Base-by-base conservation (phyloP, 2,329 filamentous ascomycete genomes). In the Pyricularia grisea region DNA sequence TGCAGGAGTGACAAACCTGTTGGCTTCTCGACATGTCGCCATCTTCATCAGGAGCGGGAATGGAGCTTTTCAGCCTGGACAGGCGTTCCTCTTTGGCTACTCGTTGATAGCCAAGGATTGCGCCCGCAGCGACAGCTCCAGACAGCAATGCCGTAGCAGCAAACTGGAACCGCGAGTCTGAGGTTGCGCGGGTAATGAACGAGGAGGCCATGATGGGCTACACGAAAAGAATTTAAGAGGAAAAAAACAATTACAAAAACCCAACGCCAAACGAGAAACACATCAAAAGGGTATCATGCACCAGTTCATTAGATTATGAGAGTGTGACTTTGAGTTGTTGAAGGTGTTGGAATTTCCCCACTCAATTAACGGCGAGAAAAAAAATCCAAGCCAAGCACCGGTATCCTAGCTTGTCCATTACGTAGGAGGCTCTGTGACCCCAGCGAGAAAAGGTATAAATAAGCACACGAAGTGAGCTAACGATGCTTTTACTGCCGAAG, bases 121-220 rank as follows among this genome's bases (percentile, higher is more conserved):
- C 80, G n/a, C 82, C 82, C 2, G 87, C 87, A 30, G 86, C 87
- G 0, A 87, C 81, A 10, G 83, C 84, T 23, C 87, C 88, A 0
- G 88, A 90, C 17, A 87, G 79, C 27, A 92, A 81, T 2, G 92
- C 92, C 0, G 92, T 93, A 3, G 89, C 86, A 23, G 88, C 85
- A 50, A 95, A 81, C 77, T 93, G 92, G 61, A 84, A 76, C 30
- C 81, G 82, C 42, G 82, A 79, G 73, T 79, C 83, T 58, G 80
- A 78, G 60, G 82, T 74, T 5, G 80, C 78, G 68, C 82, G 80
- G 61, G 80, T 77, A 31, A 85, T 69, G 50, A 83, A 78, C 33
- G 82, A 82, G 61, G 81, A 74, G 10, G 65, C 30, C 66, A 67
- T 67, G 30, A 20, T n/a, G 25, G 31, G 31, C 20, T 12, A 27